phyloP scores from a whole-genome alignment of 208 protist species.

The Blastocrithidia nonstop region DNA sequence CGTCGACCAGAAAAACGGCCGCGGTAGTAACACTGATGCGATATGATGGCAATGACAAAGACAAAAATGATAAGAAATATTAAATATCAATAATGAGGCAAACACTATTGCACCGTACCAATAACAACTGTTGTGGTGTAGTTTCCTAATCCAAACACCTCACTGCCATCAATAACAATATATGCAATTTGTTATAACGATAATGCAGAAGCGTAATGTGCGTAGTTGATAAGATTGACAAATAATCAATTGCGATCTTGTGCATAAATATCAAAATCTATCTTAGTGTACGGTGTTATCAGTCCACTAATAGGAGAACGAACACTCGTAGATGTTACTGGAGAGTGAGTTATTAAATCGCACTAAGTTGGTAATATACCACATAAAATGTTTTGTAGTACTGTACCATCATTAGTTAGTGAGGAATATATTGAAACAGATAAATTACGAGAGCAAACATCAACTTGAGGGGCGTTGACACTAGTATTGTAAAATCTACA shows the following conservation, averaged over 20 bases:
- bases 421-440: slow-evolving; percentile 10
- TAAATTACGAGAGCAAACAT: slow-evolving; percentile 8
- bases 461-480: too few relatives aligned
- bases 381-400: slow-evolving; percentile 12
- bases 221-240: slow-evolving; percentile 21
- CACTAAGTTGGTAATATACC: slow-evolving; percentile 16
- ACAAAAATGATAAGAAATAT: slow-evolving; percentile 67
- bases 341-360: slow-evolving; percentile 9
- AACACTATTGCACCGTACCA: slow-evolving; percentile 23
- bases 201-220: slow-evolving; percentile 24
- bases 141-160: slow-evolving; percentile 20
- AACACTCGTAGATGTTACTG: slow-evolving; percentile 4
- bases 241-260: slow-evolving; percentile 17
- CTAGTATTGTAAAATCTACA: background rate
- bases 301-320: background rate
- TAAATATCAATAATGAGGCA: slow-evolving; percentile 61
- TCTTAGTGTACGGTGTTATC: slow-evolving; percentile 9
- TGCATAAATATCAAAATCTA: slow-evolving; percentile 2
- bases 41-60: slow-evolving; percentile 37
- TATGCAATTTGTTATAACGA: slow-evolving; percentile 20
- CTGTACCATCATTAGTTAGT: background rate
- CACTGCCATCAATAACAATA: slow-evolving; percentile 15
- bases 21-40: slow-evolving; percentile 24
- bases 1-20: slow-evolving; percentile 30
- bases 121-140: slow-evolving; percentile 5